Conservation (phyloP, 345 rosid genomes). For the Psidium guajava region DNA sequence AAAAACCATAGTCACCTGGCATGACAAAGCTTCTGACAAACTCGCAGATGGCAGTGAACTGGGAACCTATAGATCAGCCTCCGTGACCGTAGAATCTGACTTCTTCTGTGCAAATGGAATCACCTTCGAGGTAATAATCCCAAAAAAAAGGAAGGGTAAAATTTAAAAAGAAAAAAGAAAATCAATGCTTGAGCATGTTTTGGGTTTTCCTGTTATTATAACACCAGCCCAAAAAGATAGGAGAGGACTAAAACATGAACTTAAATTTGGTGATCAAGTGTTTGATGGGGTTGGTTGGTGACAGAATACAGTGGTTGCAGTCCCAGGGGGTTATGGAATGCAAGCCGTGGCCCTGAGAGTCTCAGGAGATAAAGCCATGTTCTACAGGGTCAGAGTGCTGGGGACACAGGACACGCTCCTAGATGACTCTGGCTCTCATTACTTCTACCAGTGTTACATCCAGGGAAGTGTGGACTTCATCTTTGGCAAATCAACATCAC, state of each 20-base stretch:
- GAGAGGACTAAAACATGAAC: background rate
- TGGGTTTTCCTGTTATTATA: background rate
- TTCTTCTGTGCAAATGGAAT: constrained; percentile 73
- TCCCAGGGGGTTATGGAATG: constrained; percentile 53
- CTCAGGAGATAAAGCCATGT: constrained; percentile 66
- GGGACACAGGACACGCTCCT: constrained; percentile 91
- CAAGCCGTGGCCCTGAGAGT: constrained; percentile 81
- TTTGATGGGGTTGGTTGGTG: background rate
- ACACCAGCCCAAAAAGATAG: background rate
- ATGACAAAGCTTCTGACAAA: constrained; percentile 63
- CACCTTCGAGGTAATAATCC: constrained; percentile 55
- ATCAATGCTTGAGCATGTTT: background rate
- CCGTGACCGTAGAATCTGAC: constrained; percentile 60
- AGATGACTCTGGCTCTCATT: constrained; percentile 77
- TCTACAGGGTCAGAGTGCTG: constrained; percentile 51
- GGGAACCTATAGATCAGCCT: constrained; percentile 72
- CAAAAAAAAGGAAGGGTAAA: background rate
- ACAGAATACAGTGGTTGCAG: constrained; percentile 75
- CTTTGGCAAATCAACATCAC: constrained; percentile 70
- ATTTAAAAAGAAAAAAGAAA: background rate
- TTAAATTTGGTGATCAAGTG: background rate
- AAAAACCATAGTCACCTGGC: constrained; percentile 60
- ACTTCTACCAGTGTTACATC: constrained; percentile 54
- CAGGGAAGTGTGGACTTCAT: constrained; percentile 82
- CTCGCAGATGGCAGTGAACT: constrained; percentile 28